phyloP scores from a whole-genome alignment of 805 yeast genomes.

The Zygotorulaspora florentina region DNA sequence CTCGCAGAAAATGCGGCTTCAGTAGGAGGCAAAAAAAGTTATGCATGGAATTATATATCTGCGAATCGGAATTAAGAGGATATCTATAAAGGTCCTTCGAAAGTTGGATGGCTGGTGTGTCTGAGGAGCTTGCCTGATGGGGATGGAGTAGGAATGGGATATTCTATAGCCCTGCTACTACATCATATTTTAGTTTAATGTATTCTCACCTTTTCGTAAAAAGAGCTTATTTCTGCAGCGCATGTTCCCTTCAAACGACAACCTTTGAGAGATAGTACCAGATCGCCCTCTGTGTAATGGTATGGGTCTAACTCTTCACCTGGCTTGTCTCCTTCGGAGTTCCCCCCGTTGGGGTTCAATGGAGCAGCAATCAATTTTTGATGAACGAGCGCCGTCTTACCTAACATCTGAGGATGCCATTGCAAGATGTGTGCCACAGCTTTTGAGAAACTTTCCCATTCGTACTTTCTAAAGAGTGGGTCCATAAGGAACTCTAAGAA shows the following conservation, averaged over 20 bases:
- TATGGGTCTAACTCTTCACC: conserved; percentile 40
- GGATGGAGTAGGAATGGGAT: background rate
- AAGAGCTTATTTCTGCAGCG: conserved; percentile 39
- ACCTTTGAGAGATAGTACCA: conserved; percentile 57
- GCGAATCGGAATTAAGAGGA: too few relatives aligned
- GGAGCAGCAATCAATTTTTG: conserved; percentile 51
- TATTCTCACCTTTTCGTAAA: conserved; percentile 20
- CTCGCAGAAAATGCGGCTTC: too few relatives aligned
- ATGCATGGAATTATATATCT: too few relatives aligned
- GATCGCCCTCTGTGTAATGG: conserved; percentile 61
- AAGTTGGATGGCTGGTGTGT: too few relatives aligned
- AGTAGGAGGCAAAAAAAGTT: too few relatives aligned
- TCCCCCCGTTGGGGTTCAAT: conserved; percentile 37
- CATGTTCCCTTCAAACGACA: conserved; percentile 52
- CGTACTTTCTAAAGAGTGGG: conserved; percentile 61
- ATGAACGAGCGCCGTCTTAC: conserved; percentile 70
- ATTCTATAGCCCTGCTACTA: background rate
- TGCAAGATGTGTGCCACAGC: conserved; percentile 82
- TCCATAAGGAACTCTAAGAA: conserved; percentile 80
- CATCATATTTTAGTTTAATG: background rate
- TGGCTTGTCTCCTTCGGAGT: conserved; percentile 12
- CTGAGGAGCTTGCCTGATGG: background rate
- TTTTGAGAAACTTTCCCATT: conserved; percentile 41
- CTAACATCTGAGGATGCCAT: conserved; percentile 86
- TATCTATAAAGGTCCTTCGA: too few relatives aligned